Percentiles rank a stretch among this genome's conserved stretches.
These are phyloP conservation scores for Trichoderma endophyticum DNA, from an alignment of 2,329 filamentous ascomycete genomes.

Conservation along the genomic window DNA sequence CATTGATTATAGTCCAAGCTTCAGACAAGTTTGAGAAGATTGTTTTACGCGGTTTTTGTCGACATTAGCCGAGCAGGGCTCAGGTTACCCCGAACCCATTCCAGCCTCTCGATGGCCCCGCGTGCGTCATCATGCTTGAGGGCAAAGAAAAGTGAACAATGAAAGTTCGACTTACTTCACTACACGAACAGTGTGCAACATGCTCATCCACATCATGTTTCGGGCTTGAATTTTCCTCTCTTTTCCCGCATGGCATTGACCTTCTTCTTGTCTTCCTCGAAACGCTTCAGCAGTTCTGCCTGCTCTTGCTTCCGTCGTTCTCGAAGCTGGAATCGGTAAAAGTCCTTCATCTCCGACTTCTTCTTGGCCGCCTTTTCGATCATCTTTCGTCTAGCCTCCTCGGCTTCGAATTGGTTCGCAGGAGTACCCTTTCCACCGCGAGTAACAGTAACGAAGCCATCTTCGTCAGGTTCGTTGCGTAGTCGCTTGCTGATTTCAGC, in stretches of 20 bases:
- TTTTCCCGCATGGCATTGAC: slow-evolving; percentile 68
- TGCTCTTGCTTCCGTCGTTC: slow-evolving; percentile 76
- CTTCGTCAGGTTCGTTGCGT: slow-evolving; percentile 82
- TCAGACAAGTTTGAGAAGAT: slow-evolving; percentile 66
- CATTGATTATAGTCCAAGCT: slow-evolving; percentile 25
- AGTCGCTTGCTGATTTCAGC: slow-evolving; percentile 60
- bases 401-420: slow-evolving; percentile 68
- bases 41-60: slow-evolving; percentile 60
- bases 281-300: slow-evolving; percentile 63
- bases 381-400: slow-evolving; percentile 57
- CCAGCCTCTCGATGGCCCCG: slow-evolving; percentile 47
- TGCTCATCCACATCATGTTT: slow-evolving; percentile 34
- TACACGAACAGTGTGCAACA: background rate
- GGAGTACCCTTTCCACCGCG: slow-evolving; percentile 73
- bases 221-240: slow-evolving; percentile 59
- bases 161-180: slow-evolving; percentile 15
- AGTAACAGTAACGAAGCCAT: slow-evolving; percentile 91
- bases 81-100: slow-evolving; percentile 20
- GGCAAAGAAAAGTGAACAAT: slow-evolving; percentile 16
- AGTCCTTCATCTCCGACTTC: slow-evolving; percentile 64
- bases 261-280: slow-evolving; percentile 72
- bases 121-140: slow-evolving; percentile 46
- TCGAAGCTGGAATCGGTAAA: slow-evolving; percentile 80
- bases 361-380: slow-evolving; percentile 62
- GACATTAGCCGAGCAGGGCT: slow-evolving; percentile 42